Evolutionary conservation across 441 rosid species (phyloP).

Genomic region (Bruguiera hainesii): DNA sequence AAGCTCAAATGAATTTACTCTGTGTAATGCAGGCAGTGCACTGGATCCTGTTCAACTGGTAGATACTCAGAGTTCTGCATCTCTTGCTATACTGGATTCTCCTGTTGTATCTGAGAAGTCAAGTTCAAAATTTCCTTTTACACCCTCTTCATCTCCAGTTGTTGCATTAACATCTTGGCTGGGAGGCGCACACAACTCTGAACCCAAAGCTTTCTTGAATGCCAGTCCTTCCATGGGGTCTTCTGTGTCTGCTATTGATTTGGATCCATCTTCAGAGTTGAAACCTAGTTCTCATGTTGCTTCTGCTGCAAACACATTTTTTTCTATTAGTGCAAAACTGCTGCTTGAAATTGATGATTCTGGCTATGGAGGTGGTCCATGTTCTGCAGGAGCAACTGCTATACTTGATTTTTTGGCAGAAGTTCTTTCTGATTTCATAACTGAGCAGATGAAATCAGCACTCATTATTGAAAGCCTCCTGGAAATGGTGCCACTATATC

Average conservation of each 20-base stretch:
- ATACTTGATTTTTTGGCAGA: constrained; percentile 91
- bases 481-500: constrained; percentile 77
- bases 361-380: constrained; percentile 96
- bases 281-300: constrained; percentile 57
- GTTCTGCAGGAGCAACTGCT: constrained; percentile 97
- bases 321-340: constrained; percentile 58
- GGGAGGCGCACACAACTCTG: constrained; percentile 54
- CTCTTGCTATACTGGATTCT: constrained; percentile 60
- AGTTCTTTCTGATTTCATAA: constrained; percentile 83
- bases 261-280: constrained; percentile 59
- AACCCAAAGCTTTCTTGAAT: constrained; percentile 46
- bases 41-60: constrained; percentile 41
- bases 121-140: constrained; percentile 47
- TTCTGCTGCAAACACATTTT: constrained; percentile 46
- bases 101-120: constrained; percentile 91
- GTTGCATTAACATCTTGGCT: constrained; percentile 91
- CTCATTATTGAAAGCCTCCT: constrained; percentile 68
- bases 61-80: constrained; percentile 74
- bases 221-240: constrained; percentile 72
- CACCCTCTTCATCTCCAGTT: constrained; percentile 68
- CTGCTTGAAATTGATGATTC: constrained; percentile 85
- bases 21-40: constrained; percentile 40
- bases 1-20: constrained; percentile 50
- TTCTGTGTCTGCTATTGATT: constrained; percentile 54
- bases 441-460: constrained; percentile 91